Conservation (phyloP, 2,329 filamentous ascomycete genomes). For the Ustulina deusta region DNA sequence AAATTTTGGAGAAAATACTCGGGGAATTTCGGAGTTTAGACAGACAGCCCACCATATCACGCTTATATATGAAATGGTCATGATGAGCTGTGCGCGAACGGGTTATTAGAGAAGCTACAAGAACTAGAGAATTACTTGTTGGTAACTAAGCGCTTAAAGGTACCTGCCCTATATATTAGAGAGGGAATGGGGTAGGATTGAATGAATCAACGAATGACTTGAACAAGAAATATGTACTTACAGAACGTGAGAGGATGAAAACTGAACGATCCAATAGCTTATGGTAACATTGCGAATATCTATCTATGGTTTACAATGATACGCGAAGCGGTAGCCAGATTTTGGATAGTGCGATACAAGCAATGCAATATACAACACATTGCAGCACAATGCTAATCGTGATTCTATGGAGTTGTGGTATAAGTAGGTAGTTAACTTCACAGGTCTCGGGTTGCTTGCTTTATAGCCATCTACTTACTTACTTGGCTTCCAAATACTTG, state of each 20-base stretch:
- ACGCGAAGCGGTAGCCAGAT: no score
- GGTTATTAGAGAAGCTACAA: slow-evolving; percentile 1
- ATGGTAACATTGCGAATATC: neutral
- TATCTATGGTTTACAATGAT: neutral
- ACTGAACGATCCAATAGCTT: neutral
- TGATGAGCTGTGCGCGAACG: neutral
- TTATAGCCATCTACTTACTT: neutral
- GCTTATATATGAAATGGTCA: slow-evolving; percentile 7
- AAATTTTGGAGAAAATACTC: slow-evolving; percentile 6
- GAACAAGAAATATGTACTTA: neutral
- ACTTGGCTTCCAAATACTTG: neutral
- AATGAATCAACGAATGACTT: neutral
- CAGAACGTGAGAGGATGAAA: neutral
- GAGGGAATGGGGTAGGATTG: neutral
- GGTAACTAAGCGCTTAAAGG: neutral
- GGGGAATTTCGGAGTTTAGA: slow-evolving; percentile 31
- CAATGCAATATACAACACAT: neutral
- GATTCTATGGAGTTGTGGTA: neutral
- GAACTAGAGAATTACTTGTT: neutral
- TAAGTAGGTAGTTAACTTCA: no score
- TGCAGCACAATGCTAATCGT: neutral
- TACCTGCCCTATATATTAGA: slow-evolving; percentile 1
- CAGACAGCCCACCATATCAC: slow-evolving; percentile 2
- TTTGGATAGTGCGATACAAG: neutral
- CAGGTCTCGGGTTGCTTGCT: neutral